A percentile compares a stretch with the other conserved stretches of the same genome.
These are phyloP conservation scores for Sugiyamaella mastotermitis DNA, from an alignment of 805 yeast genomes.

Conservation along the genomic window DNA sequence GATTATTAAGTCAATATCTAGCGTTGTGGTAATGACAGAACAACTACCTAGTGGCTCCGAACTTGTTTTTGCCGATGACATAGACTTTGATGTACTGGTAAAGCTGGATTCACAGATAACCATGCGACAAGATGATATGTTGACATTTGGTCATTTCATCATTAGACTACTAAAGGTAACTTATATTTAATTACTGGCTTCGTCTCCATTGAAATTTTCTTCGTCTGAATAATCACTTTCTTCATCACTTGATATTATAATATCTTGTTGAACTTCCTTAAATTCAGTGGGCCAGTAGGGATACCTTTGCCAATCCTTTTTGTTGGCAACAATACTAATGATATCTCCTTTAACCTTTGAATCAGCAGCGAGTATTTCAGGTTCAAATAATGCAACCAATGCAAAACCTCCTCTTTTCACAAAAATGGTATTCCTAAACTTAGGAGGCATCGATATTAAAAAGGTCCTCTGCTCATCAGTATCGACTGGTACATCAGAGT, in stretches of 20 bases:
- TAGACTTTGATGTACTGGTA: background rate
- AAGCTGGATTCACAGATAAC: background rate
- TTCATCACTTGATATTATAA: slow-evolving; percentile 20
- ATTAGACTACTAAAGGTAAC: too few relatives aligned
- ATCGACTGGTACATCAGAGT: background rate
- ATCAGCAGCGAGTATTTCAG: slow-evolving; percentile 14
- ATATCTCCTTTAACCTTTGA: slow-evolving; percentile 30
- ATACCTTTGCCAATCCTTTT: slow-evolving; percentile 28
- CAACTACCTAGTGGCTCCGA: too few relatives aligned
- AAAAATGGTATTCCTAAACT: slow-evolving; percentile 31
- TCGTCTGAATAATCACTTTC: slow-evolving; percentile 23
- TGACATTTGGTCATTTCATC: too few relatives aligned
- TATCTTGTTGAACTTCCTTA: slow-evolving; percentile 16
- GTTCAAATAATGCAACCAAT: slow-evolving; percentile 22
- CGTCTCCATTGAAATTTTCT: slow-evolving; percentile 1
- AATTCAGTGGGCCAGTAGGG: slow-evolving; percentile 31
- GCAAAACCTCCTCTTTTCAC: slow-evolving; percentile 32
- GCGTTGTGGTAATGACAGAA: too few relatives aligned
- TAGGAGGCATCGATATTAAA: slow-evolving; percentile 29
- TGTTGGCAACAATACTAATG: slow-evolving; percentile 28
- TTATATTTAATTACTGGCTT: background rate
- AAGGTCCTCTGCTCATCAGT: slow-evolving; percentile 10
- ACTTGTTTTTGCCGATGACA: too few relatives aligned
- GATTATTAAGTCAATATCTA: too few relatives aligned
- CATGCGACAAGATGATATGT: too few relatives aligned